Base-by-base conservation (phyloP, 1,284 basidiomycete species). In the Trichosporon faecale region DNA sequence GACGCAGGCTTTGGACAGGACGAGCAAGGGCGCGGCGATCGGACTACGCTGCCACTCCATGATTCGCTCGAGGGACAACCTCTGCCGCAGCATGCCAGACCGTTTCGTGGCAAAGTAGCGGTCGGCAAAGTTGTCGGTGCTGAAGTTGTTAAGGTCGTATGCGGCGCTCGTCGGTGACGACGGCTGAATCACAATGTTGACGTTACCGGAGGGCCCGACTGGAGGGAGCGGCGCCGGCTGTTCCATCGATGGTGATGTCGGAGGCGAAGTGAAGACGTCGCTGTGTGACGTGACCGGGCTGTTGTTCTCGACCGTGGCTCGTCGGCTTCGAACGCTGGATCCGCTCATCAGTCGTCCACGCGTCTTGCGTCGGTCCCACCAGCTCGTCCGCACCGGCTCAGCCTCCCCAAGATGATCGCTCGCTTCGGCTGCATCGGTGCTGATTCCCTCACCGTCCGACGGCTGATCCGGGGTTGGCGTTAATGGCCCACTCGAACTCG, bases 61-160 rank as follows among this genome's bases (percentile, higher is more conserved):
- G 83, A 95, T 88, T 76, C 92, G 89, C 44, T 87, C 89, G 3
- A 94, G 88, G 0, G 93, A 92, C 0, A 95, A 87, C 72, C 76
- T 75, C 35, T 87, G 89, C 61, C 92, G 87, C 77, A 89, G 85
- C 79, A 95, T 89, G 0, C 93, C 93, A 2, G 89, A 91, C 18
- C 89, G 88, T 77, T 93, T 91, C 4, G 89, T 93, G n/a, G 93
- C 91, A 79, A 96, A 95, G 79, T 95, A 95, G 75, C 90, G 89
- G 65, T 86, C 87, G 49, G 93, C 92, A 80, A 91, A 95, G 64
- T 92, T 90, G 0, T 90, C 91, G 75, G 92, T 88, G 16, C 90
- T 89, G 79, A 95, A 95, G 52, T 68, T 73, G 37, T 73, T 66
- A 12, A 68, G 67, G 29, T 71, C 65, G 61, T 73, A 73, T 5